Evolutionary conservation across 1,139 yeast species (phyloP).

Genomic region (Sugiyamaella castrensis): DNA sequence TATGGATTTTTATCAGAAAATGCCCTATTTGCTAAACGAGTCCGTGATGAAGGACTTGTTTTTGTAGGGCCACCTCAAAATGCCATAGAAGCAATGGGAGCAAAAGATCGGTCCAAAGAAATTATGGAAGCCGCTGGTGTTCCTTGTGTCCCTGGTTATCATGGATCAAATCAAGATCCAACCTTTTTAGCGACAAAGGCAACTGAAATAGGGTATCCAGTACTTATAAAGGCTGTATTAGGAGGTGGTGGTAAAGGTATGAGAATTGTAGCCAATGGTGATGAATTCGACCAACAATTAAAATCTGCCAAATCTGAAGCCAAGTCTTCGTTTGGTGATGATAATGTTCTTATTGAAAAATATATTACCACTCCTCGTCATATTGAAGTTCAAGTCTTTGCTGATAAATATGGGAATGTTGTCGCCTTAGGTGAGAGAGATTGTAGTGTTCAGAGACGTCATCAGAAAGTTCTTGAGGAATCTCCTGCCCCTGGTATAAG

Average conservation of each 20-base stretch:
- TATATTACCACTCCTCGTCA: slow-evolving; percentile 46
- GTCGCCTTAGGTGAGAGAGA: slow-evolving; percentile 49
- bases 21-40: slow-evolving; percentile 43
- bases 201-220: slow-evolving; percentile 45
- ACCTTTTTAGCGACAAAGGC: slow-evolving; percentile 39
- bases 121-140: slow-evolving; percentile 41
- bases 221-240: slow-evolving; percentile 49
- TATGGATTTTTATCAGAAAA: slow-evolving; percentile 49
- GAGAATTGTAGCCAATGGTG: slow-evolving; percentile 40
- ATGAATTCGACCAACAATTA: slow-evolving; percentile 39
- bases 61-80: slow-evolving; percentile 48
- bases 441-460: slow-evolving; percentile 50
- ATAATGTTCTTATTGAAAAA: slow-evolving; percentile 46
- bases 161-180: slow-evolving; percentile 38
- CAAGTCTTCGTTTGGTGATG: slow-evolving; percentile 43
- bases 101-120: slow-evolving; percentile 37
- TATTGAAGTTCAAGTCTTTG: slow-evolving; percentile 48
- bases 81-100: slow-evolving; percentile 40
- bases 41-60: slow-evolving; percentile 39
- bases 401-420: slow-evolving; percentile 45
- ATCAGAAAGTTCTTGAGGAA: slow-evolving; percentile 51
- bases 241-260: slow-evolving; percentile 56
- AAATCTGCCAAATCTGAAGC: slow-evolving; percentile 46
- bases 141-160: slow-evolving; percentile 51
- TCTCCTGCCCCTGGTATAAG: slow-evolving; percentile 54